Conservation (phyloP, 352 stramenopile species). For the Phytophthora meadii region DNA sequence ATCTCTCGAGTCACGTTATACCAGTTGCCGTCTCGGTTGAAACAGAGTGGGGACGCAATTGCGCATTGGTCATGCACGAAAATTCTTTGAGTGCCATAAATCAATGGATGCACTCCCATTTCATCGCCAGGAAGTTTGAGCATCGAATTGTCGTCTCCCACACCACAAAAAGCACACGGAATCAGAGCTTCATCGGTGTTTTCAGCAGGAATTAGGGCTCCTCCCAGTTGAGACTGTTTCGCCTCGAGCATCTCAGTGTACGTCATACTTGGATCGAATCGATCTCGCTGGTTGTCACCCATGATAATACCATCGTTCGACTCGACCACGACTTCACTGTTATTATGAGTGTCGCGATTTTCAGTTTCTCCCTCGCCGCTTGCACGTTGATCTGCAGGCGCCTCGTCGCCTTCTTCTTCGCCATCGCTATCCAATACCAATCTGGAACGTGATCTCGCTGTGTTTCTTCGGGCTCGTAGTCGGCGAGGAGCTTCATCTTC, state of each 20-base stretch:
- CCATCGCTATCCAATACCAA: constrained; percentile 37
- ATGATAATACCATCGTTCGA: constrained; percentile 87
- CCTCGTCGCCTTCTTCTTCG: constrained; percentile 29
- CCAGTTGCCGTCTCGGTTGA: constrained; percentile 79
- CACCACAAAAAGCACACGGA: constrained; percentile 80
- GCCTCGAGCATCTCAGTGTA: constrained; percentile 71
- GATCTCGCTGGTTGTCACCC: constrained; percentile 81
- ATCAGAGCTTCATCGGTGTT: constrained; percentile 59
- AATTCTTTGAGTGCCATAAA: constrained; percentile 69
- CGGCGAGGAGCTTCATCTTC: constrained; percentile 36
- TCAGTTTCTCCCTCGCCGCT: constrained; percentile 10
- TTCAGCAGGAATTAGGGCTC: constrained; percentile 30
- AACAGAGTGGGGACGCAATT: constrained; percentile 85
- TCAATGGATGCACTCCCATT: constrained; percentile 76
- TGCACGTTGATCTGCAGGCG: constrained; percentile 2
- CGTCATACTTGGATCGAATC: constrained; percentile 71
- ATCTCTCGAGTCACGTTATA: constrained; percentile 89
- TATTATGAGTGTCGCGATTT: constrained; percentile 21
- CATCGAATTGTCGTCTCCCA: constrained; percentile 72
- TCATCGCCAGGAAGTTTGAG: constrained; percentile 80
- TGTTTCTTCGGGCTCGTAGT: constrained; percentile 33
- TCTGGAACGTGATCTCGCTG: constrained; percentile 31
- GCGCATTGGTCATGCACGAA: constrained; percentile 90
- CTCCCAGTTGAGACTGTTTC: constrained; percentile 52
- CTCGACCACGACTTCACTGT: constrained; percentile 71